phyloP scores from a whole-genome alignment of 768 basidiomycete genomes.

The Leccinum fibrillosum region DNA sequence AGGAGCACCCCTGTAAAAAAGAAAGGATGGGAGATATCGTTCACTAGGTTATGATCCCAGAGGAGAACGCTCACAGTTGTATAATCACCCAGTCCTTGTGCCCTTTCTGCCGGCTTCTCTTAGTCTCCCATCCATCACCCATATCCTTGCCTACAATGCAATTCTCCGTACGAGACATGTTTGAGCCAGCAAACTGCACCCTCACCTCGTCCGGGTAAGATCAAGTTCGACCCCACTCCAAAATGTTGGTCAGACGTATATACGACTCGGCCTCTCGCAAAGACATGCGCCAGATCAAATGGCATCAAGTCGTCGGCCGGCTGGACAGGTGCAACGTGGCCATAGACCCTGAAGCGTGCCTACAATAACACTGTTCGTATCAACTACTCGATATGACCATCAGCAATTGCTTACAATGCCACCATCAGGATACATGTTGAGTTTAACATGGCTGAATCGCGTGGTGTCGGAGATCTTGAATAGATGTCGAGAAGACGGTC shows the following conservation, averaged over 20 bases:
- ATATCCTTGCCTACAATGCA: conserved; percentile 67
- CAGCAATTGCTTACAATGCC: conserved; percentile 63
- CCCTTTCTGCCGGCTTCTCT: conserved; percentile 71
- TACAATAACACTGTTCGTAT: conserved; percentile 28
- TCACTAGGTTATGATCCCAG: not conserved
- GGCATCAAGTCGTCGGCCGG: conserved; percentile 44
- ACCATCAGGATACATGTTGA: conserved; percentile 96
- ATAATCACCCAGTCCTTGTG: conserved; percentile 93
- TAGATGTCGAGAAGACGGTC: conserved; percentile 84
- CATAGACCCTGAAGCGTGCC: conserved; percentile 94
- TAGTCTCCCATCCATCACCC: conserved; percentile 99
- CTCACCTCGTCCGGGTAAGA: conserved; percentile 82
- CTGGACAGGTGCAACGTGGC: conserved; percentile 64
- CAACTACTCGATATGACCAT: not conserved
- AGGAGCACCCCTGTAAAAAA: conserved; percentile 56
- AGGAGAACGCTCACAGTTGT: conserved; percentile 58
- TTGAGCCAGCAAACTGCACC: not conserved
- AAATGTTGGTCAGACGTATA: conserved; percentile 93
- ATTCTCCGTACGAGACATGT: not conserved
- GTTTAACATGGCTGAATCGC: conserved; percentile 75
- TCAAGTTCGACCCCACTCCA: conserved; percentile 85
- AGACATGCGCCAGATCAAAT: conserved; percentile 89
- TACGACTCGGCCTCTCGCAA: conserved; percentile 83
- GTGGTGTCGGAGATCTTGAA: conserved; percentile 64
- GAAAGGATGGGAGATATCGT: not conserved